Conservation (phyloP, 129 eudicot genomes). For the Pittosporum tobira region DNA sequence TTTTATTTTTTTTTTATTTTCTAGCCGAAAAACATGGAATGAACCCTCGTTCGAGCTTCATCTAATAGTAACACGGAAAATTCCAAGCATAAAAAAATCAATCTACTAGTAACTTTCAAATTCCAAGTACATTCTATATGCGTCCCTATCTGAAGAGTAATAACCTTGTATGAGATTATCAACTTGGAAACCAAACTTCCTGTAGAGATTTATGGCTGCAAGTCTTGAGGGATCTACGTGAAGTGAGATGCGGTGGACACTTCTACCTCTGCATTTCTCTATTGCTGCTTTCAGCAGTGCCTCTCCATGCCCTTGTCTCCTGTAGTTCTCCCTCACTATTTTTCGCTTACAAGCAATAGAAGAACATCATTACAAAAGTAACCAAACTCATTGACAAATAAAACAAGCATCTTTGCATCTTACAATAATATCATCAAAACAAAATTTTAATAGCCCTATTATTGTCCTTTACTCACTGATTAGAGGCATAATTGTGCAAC, state of each 20-base stretch:
- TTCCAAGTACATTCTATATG: conserved; percentile 91
- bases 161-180: conserved; percentile 58
- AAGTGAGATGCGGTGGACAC: conserved; percentile 70
- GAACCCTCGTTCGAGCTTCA: not conserved
- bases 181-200: conserved; percentile 78
- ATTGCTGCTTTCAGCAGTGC: conserved; percentile 71
- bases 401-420: not conserved
- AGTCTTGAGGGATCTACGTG: conserved; percentile 86
- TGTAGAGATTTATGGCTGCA: conserved; percentile 76
- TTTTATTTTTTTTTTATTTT: too few relatives aligned
- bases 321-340: conserved; percentile 66
- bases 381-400: not conserved
- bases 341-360: conserved; percentile 1
- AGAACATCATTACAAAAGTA: not conserved
- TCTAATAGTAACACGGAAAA: too few relatives aligned
- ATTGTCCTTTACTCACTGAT: not conserved
- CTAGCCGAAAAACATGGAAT: not conserved
- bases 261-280: conserved; percentile 60
- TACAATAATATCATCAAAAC: not conserved
- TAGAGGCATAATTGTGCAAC: too few relatives aligned
- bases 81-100: not conserved
- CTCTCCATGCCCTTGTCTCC: conserved; percentile 83
- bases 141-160: conserved; percentile 72
- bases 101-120: conserved; percentile 30
- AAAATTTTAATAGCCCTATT: not conserved